These are phyloP conservation scores for Schrenkiella parvula DNA, from an alignment of 345 rosid genomes.

Conservation along the genomic window DNA sequence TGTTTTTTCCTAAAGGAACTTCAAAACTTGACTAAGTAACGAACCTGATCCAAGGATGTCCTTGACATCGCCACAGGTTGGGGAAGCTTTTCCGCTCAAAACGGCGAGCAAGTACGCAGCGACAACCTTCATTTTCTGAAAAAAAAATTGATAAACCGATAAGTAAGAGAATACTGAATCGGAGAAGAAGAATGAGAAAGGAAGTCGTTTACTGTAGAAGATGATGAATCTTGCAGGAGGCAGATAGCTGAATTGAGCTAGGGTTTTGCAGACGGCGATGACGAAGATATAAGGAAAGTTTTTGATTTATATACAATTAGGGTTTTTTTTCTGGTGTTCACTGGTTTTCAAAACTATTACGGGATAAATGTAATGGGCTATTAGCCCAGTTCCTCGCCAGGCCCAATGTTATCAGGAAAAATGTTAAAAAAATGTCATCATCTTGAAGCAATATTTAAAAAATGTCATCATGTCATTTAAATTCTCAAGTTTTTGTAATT, in stretches of 20 bases:
- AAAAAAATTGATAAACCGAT: not conserved
- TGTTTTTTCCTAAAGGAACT: not conserved
- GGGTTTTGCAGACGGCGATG: slow-evolving; percentile 8
- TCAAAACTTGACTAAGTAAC: not conserved
- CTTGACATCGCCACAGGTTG: slow-evolving; percentile 53
- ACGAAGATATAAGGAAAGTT: not conserved
- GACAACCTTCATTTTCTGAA: slow-evolving; percentile 60
- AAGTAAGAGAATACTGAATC: not conserved
- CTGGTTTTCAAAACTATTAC: no score
- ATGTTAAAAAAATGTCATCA: no score
- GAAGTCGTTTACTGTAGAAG: not conserved
- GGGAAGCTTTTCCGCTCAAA: slow-evolving; percentile 60
- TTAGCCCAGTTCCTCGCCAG: not conserved
- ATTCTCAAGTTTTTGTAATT: no score
- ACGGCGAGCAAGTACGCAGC: slow-evolving; percentile 75
- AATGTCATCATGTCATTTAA: no score
- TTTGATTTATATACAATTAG: slow-evolving; percentile 2
- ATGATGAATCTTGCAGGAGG: slow-evolving; percentile 13
- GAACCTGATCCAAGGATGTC: slow-evolving; percentile 65
- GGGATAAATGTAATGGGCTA: not conserved
- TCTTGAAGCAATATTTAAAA: no score
- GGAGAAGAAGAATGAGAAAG: not conserved
- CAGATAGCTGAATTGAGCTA: not conserved
- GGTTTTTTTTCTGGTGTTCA: slow-evolving; percentile 2
- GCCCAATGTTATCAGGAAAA: no score